These are phyloP conservation scores for Salix suchowensis DNA, from an alignment of 345 rosid species.

Conservation along the genomic window DNA sequence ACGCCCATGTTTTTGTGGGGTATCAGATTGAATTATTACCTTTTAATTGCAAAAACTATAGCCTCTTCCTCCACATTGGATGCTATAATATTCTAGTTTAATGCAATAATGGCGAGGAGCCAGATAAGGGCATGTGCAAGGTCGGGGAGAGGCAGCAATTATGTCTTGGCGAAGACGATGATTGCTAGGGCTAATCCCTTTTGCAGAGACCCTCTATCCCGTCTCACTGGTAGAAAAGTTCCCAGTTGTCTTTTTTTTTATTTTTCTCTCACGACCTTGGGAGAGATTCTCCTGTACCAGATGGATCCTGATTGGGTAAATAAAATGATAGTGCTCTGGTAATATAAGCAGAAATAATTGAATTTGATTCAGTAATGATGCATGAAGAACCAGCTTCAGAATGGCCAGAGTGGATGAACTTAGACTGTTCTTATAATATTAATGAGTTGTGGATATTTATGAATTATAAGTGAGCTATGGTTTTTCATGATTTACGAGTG, in stretches of 20 bases:
- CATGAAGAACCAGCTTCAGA: not conserved
- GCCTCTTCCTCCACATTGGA: not conserved
- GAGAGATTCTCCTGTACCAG: conserved; percentile 25
- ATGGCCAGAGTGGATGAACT: not conserved
- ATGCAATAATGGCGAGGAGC: conserved; percentile 21
- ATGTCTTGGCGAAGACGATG: conserved; percentile 26
- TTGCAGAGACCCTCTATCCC: conserved; percentile 6
- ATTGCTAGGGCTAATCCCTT: conserved; percentile 10
- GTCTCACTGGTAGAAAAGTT: conserved; percentile 22
- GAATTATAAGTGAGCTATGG: too few relatives aligned
- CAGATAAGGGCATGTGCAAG: conserved; percentile 40
- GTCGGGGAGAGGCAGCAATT: conserved; percentile 5
- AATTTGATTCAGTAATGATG: not conserved
- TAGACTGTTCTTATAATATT: not conserved
- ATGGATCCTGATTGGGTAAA: conserved; percentile 7
- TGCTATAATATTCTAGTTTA: not conserved
- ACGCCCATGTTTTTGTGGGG: conserved; percentile 20
- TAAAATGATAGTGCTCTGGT: not conserved
- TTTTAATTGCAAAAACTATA: conserved; percentile 12
- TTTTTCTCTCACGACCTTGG: not conserved
- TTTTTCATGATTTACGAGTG: too few relatives aligned
- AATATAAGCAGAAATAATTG: not conserved
- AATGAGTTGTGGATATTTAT: too few relatives aligned
- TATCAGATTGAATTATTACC: conserved; percentile 29
- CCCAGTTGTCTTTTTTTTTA: conserved; percentile 28